Evolutionary conservation across 164 flowering plant species (phyloP).

Genomic region (Sextonia rubra): DNA sequence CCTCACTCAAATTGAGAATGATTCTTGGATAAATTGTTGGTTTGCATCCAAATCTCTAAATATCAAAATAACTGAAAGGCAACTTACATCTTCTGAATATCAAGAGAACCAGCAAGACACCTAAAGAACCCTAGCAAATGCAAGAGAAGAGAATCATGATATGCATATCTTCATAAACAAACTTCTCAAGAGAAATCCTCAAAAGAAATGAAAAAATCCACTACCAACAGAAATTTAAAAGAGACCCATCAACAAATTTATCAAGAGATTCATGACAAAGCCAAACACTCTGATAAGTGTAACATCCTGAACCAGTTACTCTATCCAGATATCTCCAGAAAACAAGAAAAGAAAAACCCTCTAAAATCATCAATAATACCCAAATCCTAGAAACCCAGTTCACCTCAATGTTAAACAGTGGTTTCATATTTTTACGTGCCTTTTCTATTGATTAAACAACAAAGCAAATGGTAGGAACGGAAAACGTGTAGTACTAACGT

Average conservation of each 20-base stretch:
- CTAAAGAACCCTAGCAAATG: neutral
- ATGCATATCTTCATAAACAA: too few species aligned
- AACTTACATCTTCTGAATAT: neutral
- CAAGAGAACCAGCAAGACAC: neutral
- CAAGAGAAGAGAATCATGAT: neutral
- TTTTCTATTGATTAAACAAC: too few species aligned
- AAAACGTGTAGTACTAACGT: neutral
- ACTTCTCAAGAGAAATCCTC: neutral
- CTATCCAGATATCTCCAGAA: neutral
- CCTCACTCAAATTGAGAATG: conserved; percentile 36
- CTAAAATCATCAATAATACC: neutral
- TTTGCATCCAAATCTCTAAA: too few species aligned
- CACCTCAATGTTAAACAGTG: too few species aligned
- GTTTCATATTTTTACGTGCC: too few species aligned
- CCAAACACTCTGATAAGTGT: neutral
- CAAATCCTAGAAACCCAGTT: neutral
- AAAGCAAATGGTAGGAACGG: neutral
- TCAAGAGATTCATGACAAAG: neutral
- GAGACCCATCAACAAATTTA: neutral
- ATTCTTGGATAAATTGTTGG: neutral
- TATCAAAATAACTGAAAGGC: neutral
- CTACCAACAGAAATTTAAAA: neutral
- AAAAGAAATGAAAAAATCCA: neutral
- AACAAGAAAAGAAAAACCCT: neutral
- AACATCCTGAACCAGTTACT: neutral